Percentiles rank a stretch among this genome's conserved stretches.
Conservation (phyloP, 2,329 filamentous ascomycete species). For the Aspergillus jensenii region DNA sequence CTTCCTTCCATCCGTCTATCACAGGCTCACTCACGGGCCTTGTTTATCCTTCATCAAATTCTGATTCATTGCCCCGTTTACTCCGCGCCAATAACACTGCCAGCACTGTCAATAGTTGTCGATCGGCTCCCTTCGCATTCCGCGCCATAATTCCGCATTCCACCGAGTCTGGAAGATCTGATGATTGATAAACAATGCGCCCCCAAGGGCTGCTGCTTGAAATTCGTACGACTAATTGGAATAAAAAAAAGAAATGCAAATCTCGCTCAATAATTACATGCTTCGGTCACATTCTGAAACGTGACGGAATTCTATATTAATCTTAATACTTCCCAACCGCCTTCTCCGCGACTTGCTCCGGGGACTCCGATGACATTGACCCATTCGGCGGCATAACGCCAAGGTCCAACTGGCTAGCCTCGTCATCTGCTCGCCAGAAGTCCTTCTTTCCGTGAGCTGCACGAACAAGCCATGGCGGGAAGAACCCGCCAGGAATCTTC, state of each 20-base stretch:
- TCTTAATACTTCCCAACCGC: neutral
- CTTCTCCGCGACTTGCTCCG: slow-evolving; percentile 3
- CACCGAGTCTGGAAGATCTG: neutral
- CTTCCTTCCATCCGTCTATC: neutral
- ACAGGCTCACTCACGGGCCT: neutral
- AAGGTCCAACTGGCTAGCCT: slow-evolving; percentile 15
- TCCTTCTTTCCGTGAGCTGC: slow-evolving; percentile 66
- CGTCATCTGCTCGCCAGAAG: slow-evolving; percentile 60
- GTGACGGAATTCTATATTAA: neutral
- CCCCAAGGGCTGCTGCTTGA: neutral
- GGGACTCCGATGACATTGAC: slow-evolving; percentile 20
- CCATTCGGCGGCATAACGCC: slow-evolving; percentile 11
- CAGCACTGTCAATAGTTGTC: neutral
- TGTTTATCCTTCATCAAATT: neutral
- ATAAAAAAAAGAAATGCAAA: neutral
- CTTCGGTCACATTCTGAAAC: neutral
- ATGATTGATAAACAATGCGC: neutral
- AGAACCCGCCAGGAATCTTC: slow-evolving; percentile 69
- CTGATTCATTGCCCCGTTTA: neutral
- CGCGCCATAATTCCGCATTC: neutral
- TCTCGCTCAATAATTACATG: neutral
- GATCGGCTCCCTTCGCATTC: neutral
- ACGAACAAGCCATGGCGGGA: slow-evolving; percentile 72
- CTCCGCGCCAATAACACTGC: no score
- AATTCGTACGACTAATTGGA: neutral